Conservation (phyloP, 2,329 filamentous ascomycete species). For the Whalleya microplaca region DNA sequence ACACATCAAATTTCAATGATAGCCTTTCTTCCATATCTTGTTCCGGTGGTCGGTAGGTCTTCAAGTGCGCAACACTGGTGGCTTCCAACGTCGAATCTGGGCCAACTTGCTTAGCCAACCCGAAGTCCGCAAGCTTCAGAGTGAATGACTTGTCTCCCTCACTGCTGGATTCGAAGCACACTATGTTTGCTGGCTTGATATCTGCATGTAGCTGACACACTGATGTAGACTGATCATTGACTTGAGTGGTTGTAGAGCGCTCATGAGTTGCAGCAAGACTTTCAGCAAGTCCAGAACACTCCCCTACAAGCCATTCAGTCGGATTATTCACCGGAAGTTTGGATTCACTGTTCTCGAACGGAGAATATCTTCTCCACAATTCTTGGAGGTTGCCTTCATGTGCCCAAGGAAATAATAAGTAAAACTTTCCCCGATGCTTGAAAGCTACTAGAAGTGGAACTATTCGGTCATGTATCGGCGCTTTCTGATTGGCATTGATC, state of each 20-base stretch:
- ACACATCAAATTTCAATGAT: slow-evolving; percentile 22
- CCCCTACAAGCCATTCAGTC: slow-evolving; percentile 11
- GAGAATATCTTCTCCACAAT: slow-evolving; percentile 10
- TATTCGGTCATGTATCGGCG: slow-evolving; percentile 12
- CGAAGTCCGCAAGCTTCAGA: slow-evolving; percentile 22
- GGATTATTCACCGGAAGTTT: slow-evolving; percentile 1
- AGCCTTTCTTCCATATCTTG: slow-evolving; percentile 2
- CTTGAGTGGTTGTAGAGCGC: not conserved
- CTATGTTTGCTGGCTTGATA: slow-evolving; percentile 21
- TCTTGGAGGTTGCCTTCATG: slow-evolving; percentile 7
- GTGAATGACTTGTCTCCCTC: not conserved
- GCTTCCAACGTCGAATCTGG: not conserved
- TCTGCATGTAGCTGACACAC: slow-evolving; percentile 14
- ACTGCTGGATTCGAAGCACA: slow-evolving; percentile 11
- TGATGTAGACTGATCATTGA: too few relatives aligned
- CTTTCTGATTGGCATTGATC: slow-evolving; percentile 5
- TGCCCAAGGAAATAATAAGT: slow-evolving; percentile 23
- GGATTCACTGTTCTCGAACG: too few relatives aligned
- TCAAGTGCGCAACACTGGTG: slow-evolving; percentile 3
- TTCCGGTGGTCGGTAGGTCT: slow-evolving; percentile 22
- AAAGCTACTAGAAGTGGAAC: slow-evolving; percentile 21
- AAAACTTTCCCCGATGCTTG: slow-evolving; percentile 5
- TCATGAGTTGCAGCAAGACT: slow-evolving; percentile 10
- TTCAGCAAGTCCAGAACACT: slow-evolving; percentile 20
- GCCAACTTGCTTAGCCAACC: slow-evolving; percentile 1